Evolutionary conservation across 495 filamentous ascomycete species (phyloP).

Genomic region (Podospora didyma): DNA sequence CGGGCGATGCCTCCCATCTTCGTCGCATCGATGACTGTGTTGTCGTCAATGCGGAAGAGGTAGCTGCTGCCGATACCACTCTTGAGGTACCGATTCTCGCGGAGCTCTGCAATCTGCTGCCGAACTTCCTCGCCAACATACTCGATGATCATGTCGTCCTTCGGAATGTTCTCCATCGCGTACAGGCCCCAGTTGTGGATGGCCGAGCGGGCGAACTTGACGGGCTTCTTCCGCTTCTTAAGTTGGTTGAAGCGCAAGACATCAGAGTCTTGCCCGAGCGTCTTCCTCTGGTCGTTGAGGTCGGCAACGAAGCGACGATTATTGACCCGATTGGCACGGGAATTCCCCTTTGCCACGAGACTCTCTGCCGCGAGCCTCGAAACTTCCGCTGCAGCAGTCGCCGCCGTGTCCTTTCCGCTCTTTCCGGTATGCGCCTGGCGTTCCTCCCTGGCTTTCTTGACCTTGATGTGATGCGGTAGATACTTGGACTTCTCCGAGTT

Average conservation of each 20-base stretch:
- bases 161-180: slow-evolving; percentile 92
- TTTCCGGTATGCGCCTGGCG: slow-evolving; percentile 75
- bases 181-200: slow-evolving; percentile 99
- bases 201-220: slow-evolving; percentile 94
- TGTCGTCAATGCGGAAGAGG: slow-evolving; percentile 96
- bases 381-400: slow-evolving; percentile 62
- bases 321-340: slow-evolving; percentile 87
- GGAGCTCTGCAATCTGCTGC: slow-evolving; percentile 92
- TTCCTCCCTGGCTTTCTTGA: slow-evolving; percentile 84
- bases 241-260: slow-evolving; percentile 97
- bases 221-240: slow-evolving; percentile 98
- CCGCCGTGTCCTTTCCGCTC: slow-evolving; percentile 59
- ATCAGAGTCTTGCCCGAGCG: slow-evolving; percentile 78
- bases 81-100: slow-evolving; percentile 86
- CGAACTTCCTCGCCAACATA: slow-evolving; percentile 98
- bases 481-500: slow-evolving; percentile 98
- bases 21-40: slow-evolving; percentile 94
- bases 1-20: slow-evolving; percentile 97
- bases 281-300: slow-evolving; percentile 89
- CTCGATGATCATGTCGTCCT: slow-evolving; percentile 99
- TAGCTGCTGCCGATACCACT: slow-evolving; percentile 97
- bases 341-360: slow-evolving; percentile 68
- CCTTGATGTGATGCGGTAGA: slow-evolving; percentile 92
- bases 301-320: slow-evolving; percentile 91
- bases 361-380: slow-evolving; percentile 76